phyloP scores from a whole-genome alignment of 1,139 yeast species.

The Pneumocystis jirovecii region DNA sequence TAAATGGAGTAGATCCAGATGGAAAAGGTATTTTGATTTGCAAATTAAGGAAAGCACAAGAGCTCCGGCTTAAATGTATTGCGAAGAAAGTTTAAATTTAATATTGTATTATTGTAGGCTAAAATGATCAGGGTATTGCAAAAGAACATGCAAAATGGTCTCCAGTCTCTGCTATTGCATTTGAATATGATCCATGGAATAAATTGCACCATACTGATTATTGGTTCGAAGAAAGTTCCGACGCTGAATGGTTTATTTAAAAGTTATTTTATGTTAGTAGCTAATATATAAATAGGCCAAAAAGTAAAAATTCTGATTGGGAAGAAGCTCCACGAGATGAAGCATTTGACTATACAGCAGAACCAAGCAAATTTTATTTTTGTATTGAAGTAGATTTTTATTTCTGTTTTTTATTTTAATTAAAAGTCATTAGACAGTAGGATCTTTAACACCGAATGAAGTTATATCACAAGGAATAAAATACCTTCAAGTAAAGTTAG shows the following conservation, averaged over 20 bases:
- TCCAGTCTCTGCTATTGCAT: slow-evolving; percentile 92
- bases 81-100: slow-evolving; percentile 51
- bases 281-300: slow-evolving; percentile 17
- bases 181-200: slow-evolving; percentile 99
- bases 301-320: slow-evolving; percentile 75
- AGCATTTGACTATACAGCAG: slow-evolving; percentile 69
- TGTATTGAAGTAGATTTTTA: slow-evolving; percentile 47
- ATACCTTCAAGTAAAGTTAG: slow-evolving; percentile 77
- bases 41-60: slow-evolving; percentile 86
- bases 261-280: slow-evolving; percentile 28
- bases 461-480: slow-evolving; percentile 73
- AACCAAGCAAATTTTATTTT: slow-evolving; percentile 65
- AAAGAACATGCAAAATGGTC: slow-evolving; percentile 99
- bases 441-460: slow-evolving; percentile 75
- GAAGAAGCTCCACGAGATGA: slow-evolving; percentile 52
- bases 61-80: slow-evolving; percentile 71
- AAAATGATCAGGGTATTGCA: slow-evolving; percentile 48
- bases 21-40: slow-evolving; percentile 77
- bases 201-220: slow-evolving; percentile 87
- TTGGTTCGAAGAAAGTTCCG: slow-evolving; percentile 88
- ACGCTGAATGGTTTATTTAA: slow-evolving; percentile 53
- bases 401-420: background rate
- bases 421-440: slow-evolving; percentile 42
- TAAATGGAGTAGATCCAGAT: slow-evolving; percentile 46
- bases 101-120: background rate